Percentiles rank a stretch among this genome's conserved stretches.
Conservation (phyloP, 306 rosid genomes). For the Heteromeles arbutifolia region DNA sequence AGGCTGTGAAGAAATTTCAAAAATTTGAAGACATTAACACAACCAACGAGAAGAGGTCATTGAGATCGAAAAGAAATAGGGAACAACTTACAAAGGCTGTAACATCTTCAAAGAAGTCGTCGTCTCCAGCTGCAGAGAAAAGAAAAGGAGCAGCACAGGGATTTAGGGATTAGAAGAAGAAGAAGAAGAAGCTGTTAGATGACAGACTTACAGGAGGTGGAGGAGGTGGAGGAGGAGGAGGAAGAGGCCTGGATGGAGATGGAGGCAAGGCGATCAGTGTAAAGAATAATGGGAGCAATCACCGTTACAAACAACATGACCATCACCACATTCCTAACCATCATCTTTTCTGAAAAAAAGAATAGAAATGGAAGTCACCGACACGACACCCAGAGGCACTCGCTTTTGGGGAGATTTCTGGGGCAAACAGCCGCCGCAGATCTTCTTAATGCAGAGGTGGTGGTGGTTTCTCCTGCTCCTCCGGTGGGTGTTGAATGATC, state of each 20-base stretch:
- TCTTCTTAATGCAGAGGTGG: neutral
- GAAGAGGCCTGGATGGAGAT: conserved; percentile 34
- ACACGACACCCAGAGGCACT: neutral
- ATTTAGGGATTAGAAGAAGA: neutral
- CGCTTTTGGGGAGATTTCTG: neutral
- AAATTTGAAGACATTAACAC: conserved; percentile 17
- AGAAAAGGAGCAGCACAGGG: neutral
- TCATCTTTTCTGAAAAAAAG: conserved; percentile 27
- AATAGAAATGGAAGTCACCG: neutral
- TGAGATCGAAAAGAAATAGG: neutral
- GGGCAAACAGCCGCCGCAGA: neutral
- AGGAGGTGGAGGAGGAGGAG: conserved; percentile 28
- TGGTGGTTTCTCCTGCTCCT: neutral
- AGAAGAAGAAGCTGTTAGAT: neutral
- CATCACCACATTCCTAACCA: conserved; percentile 62
- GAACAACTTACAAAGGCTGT: conserved; percentile 51
- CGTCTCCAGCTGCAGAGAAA: conserved; percentile 40
- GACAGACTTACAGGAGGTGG: conserved; percentile 49
- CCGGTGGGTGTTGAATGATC: neutral
- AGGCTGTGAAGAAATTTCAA: conserved; percentile 30
- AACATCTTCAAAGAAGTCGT: conserved; percentile 56
- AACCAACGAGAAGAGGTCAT: neutral
- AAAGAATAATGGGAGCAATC: conserved; percentile 80
- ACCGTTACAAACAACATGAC: conserved; percentile 63
- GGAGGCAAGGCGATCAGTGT: conserved; percentile 62